Evolutionary conservation across 768 basidiomycete species (phyloP).

Genomic region (Phylloporus rhodoxanthus): DNA sequence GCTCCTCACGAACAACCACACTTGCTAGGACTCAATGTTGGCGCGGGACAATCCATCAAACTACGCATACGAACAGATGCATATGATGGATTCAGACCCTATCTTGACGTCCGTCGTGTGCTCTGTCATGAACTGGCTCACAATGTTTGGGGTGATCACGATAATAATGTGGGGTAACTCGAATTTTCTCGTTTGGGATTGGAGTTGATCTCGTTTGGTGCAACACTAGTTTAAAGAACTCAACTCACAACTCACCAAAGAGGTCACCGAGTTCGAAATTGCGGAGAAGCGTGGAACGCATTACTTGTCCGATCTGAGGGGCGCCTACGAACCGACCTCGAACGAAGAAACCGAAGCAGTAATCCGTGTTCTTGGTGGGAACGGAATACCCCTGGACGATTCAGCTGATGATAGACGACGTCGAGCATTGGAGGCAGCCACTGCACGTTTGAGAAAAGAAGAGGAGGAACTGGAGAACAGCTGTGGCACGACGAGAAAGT

Average conservation of each 20-base stretch:
- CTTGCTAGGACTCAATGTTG: constrained; percentile 63
- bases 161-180: constrained; percentile 53
- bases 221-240: constrained; percentile 61
- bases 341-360: constrained; percentile 54
- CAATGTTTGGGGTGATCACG: constrained; percentile 69
- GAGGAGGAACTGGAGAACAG: constrained; percentile 69
- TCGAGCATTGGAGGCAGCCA: constrained; percentile 54
- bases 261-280: constrained; percentile 64
- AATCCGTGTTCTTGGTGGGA: constrained; percentile 52
- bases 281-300: constrained; percentile 49
- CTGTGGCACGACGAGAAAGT: constrained; percentile 49
- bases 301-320: constrained; percentile 34
- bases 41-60: constrained; percentile 57
- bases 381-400: constrained; percentile 29
- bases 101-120: constrained; percentile 58
- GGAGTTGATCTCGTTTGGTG: not conserved
- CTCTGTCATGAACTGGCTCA: constrained; percentile 76
- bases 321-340: constrained; percentile 46
- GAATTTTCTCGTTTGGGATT: not conserved
- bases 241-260: constrained; percentile 67
- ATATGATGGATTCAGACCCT: constrained; percentile 68
- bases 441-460: constrained; percentile 52
- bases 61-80: constrained; percentile 62
- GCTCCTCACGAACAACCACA: constrained; percentile 72
- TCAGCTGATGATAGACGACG: constrained; percentile 53